A percentile compares a stretch with the other conserved stretches of the same genome.
phyloP scores from a whole-genome alignment of 352 stramenopile genomes.

The Phytophthora multivora region DNA sequence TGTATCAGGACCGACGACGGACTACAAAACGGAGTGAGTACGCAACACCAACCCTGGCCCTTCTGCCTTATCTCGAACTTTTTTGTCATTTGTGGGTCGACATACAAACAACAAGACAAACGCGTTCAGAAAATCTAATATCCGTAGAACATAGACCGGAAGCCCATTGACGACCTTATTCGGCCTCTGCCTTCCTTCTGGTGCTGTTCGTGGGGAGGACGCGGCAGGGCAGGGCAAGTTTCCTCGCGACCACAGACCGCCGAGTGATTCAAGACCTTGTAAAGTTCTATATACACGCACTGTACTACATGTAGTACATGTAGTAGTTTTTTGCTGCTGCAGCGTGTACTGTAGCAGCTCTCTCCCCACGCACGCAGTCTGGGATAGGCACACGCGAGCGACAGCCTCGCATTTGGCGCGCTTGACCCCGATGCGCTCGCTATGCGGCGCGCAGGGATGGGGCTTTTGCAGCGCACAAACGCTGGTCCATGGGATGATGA shows the following conservation, averaged over 20 bases:
- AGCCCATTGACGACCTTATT: constrained; percentile 31
- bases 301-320: too few relatives aligned
- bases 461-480: constrained; percentile 19
- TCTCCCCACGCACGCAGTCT: not conserved
- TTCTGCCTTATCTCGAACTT: constrained; percentile 35
- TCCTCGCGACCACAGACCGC: constrained; percentile 4
- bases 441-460: constrained; percentile 31
- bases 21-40: constrained; percentile 29
- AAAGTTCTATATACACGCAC: too few relatives aligned
- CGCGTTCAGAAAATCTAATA: constrained; percentile 14
- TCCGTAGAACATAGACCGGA: constrained; percentile 20
- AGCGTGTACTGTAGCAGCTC: not conserved
- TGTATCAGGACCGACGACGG: constrained; percentile 48
- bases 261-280: constrained; percentile 2
- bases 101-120: constrained; percentile 32
- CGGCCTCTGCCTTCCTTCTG: constrained; percentile 5
- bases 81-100: constrained; percentile 13
- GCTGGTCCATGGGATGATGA: constrained; percentile 6
- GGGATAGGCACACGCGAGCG: constrained; percentile 32
- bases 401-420: constrained; percentile 19
- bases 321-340: not conserved
- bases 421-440: constrained; percentile 3
- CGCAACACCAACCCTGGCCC: constrained; percentile 27
- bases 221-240: constrained; percentile 15
- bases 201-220: constrained; percentile 17